Percentiles rank a stretch among this genome's conserved stretches.
These are phyloP conservation scores for Thraustotheca clavata DNA, from an alignment of 352 stramenopile genomes.

Conservation along the genomic window DNA sequence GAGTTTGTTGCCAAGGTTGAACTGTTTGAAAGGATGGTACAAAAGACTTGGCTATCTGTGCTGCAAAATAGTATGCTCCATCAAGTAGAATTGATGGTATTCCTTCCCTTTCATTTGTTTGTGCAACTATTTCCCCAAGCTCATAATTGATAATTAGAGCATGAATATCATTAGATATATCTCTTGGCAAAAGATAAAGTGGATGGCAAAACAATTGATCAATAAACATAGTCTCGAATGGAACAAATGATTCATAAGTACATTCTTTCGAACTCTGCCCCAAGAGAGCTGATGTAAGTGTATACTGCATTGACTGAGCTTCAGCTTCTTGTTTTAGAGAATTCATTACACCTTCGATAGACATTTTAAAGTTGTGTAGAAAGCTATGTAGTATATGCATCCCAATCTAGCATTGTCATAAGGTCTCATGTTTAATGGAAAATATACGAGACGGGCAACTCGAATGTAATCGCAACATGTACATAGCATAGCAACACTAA, in stretches of 20 bases:
- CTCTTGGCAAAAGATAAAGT: too few relatives aligned
- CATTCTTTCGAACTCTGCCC: not conserved
- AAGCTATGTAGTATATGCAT: not conserved
- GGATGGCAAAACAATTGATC: not conserved
- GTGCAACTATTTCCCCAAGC: too few relatives aligned
- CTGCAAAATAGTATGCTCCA: too few relatives aligned
- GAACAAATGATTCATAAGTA: not conserved
- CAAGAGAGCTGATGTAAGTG: not conserved
- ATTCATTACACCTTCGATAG: not conserved
- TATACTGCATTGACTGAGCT: conserved; percentile 4
- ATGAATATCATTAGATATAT: too few relatives aligned
- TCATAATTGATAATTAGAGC: too few relatives aligned
- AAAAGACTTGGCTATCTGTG: too few relatives aligned
- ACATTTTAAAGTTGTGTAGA: not conserved
- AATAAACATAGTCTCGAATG: not conserved
- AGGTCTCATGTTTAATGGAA: not conserved
- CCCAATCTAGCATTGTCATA: not conserved
- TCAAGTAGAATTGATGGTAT: too few relatives aligned
- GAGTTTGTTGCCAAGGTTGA: too few relatives aligned
- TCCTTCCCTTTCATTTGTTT: too few relatives aligned
- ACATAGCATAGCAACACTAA: not conserved
- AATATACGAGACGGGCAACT: not conserved
- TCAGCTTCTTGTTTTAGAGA: not conserved
- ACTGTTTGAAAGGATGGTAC: too few relatives aligned
- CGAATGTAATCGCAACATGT: not conserved